These are phyloP conservation scores for Eucalyptus coolabah DNA, from an alignment of 345 rosid genomes.

Conservation along the genomic window DNA sequence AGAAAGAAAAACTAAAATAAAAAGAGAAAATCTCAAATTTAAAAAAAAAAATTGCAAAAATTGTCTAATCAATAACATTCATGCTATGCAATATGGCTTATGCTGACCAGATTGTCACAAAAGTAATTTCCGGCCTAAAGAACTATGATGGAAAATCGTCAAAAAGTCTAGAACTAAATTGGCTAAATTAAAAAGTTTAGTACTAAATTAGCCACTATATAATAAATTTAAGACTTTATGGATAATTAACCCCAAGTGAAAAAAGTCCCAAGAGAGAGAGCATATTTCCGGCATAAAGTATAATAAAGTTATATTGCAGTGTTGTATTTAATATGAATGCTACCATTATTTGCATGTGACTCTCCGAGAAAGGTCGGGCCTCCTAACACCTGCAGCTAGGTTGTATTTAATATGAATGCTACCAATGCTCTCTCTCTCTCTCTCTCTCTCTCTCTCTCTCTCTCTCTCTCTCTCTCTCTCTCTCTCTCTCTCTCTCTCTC, in stretches of 20 bases:
- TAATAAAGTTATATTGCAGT: background rate
- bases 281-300: background rate
- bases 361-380: too few relatives aligned
- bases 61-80: fast-evolving
- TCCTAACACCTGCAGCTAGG: background rate
- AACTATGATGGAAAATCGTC: background rate
- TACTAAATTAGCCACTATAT: too few relatives aligned
- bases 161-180: background rate
- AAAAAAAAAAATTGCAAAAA: background rate
- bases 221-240: background rate
- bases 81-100: background rate
- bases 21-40: background rate
- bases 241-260: background rate
- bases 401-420: background rate
- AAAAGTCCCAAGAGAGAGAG: background rate
- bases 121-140: fast-evolving
- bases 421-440: background rate
- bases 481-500: background rate
- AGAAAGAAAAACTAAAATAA: background rate
- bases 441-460: background rate
- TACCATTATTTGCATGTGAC: background rate
- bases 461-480: background rate
- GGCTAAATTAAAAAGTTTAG: background rate
- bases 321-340: background rate
- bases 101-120: fast-evolving